phyloP scores from a whole-genome alignment of 169 alveolate genomes.

The Plasmodium inui region DNA sequence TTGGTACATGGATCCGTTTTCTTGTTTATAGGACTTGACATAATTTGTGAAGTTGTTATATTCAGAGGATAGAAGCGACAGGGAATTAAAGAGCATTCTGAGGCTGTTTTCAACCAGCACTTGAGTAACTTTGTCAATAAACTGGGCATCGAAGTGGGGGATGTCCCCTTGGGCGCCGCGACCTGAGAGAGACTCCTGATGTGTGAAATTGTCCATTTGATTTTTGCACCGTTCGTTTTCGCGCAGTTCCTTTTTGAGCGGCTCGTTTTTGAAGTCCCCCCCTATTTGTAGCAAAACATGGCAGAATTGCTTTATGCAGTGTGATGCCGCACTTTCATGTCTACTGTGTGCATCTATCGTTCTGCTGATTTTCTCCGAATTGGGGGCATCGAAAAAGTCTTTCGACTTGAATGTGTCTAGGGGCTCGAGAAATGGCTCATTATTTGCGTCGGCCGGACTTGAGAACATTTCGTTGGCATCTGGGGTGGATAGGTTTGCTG shows the following conservation, averaged over 20 bases:
- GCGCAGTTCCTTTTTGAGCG: too few relatives aligned
- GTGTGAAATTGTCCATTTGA: neutral
- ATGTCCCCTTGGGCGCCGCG: neutral
- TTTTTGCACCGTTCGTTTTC: neutral
- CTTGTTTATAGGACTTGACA: neutral
- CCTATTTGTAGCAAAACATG: neutral
- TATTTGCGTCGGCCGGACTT: neutral
- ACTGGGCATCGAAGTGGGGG: slow-evolving; percentile 5
- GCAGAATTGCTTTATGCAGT: neutral
- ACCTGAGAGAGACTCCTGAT: neutral
- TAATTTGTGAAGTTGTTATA: slow-evolving; percentile 24
- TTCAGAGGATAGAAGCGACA: slow-evolving; percentile 40
- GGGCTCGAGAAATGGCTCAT: neutral
- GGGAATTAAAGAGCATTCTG: slow-evolving; percentile 32
- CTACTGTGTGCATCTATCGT: neutral
- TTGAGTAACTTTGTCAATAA: slow-evolving; percentile 30
- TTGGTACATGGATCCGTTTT: slow-evolving; percentile 28
- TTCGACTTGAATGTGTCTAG: neutral
- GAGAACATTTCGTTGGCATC: neutral
- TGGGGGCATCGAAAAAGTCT: neutral
- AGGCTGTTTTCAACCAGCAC: slow-evolving; percentile 42
- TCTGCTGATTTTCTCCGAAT: neutral
- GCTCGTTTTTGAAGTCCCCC: neutral
- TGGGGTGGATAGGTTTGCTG: neutral
- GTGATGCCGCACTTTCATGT: neutral